Percentiles rank a stretch among this genome's conserved stretches.
These are phyloP conservation scores for Cystofilobasidium capitatum DNA, from an alignment of 768 basidiomycete genomes.

Conservation along the genomic window DNA sequence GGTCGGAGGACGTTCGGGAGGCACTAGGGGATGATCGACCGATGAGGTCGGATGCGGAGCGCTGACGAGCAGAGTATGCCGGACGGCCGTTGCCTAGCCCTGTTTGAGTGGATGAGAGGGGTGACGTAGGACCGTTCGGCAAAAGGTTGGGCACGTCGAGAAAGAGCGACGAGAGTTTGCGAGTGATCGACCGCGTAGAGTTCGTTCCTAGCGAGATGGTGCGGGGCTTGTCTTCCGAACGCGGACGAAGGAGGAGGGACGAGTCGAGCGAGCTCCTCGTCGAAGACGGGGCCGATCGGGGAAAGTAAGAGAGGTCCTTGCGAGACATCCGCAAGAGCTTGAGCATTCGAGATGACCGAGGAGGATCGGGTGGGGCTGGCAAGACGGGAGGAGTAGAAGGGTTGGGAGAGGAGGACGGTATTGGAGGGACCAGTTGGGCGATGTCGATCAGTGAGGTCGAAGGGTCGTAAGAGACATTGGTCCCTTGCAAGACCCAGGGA, in stretches of 20 bases:
- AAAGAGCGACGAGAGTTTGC: not conserved
- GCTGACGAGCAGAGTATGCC: not conserved
- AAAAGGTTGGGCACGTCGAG: not conserved
- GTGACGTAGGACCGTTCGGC: not conserved
- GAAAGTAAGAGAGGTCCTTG: conserved; percentile 25
- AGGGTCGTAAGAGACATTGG: not conserved
- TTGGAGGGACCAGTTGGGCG: not conserved
- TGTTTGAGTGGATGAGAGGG: not conserved
- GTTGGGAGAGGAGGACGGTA: not conserved
- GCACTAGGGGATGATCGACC: not conserved
- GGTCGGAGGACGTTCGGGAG: not conserved
- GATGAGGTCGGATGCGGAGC: not conserved
- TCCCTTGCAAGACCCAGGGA: not conserved
- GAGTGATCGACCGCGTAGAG: not conserved
- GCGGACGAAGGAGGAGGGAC: not conserved
- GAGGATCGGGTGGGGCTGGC: not conserved
- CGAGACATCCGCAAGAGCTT: conserved; percentile 3
- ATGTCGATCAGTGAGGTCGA: not conserved
- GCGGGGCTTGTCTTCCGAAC: not conserved
- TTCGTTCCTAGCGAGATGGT: not conserved
- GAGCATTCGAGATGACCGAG: not conserved
- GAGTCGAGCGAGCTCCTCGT: conserved; percentile 11
- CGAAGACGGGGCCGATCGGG: conserved; percentile 8
- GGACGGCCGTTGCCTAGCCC: not conserved
- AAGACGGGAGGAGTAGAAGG: not conserved